phyloP scores from a whole-genome alignment of 495 filamentous ascomycete species.

The Penicillium desertorum region DNA sequence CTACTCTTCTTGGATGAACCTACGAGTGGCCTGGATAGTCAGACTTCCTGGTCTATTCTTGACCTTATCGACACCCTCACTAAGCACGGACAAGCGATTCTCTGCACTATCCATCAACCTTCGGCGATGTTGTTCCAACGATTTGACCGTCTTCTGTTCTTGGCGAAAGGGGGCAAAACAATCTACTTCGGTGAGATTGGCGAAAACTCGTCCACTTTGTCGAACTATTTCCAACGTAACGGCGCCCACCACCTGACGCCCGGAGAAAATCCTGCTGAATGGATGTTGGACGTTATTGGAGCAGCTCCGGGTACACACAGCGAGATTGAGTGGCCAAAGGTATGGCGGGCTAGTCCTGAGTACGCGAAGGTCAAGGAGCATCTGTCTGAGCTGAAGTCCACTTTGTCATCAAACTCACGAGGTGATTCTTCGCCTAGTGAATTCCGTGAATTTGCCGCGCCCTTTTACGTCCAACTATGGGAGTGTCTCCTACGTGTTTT shows the following conservation, averaged over 20 bases:
- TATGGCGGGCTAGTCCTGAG: neutral
- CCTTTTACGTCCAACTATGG: constrained; percentile 52
- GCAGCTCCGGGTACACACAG: neutral
- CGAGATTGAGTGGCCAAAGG: neutral
- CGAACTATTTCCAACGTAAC: constrained; percentile 65
- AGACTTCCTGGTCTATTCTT: constrained; percentile 83
- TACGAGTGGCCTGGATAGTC: constrained; percentile 77
- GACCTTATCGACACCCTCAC: constrained; percentile 67
- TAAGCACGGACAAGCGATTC: constrained; percentile 74
- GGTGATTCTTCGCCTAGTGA: neutral
- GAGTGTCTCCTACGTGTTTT: constrained; percentile 54
- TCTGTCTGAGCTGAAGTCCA: neutral
- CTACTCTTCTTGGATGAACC: constrained; percentile 89
- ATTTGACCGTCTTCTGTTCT: constrained; percentile 77
- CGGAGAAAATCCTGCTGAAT: constrained; percentile 73
- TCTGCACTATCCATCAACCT: constrained; percentile 86
- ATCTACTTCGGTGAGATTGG: constrained; percentile 87
- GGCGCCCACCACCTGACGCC: neutral
- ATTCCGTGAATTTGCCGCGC: constrained; percentile 51
- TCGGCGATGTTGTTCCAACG: constrained; percentile 80
- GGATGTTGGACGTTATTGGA: constrained; percentile 77
- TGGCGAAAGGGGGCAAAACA: constrained; percentile 61
- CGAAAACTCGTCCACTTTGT: constrained; percentile 63
- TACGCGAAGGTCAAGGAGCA: neutral
- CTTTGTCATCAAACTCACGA: neutral